Percentiles rank a stretch among this genome's conserved stretches.
Evolutionary conservation across 345 rosid genomes (phyloP).

Genomic region (Moricandia arvensis): DNA sequence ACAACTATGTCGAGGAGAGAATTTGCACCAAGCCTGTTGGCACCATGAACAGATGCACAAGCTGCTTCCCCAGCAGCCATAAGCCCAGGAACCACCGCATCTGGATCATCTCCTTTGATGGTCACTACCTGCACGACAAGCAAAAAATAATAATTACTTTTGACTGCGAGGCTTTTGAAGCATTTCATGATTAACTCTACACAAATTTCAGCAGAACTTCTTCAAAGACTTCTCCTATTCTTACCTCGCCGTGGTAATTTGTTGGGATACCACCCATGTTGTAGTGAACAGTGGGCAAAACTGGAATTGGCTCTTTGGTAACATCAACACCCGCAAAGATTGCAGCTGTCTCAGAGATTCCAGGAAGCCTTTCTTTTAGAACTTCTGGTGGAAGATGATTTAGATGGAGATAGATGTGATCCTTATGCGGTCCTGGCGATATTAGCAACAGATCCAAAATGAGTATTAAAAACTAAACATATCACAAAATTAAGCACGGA

Average conservation of each 20-base stretch:
- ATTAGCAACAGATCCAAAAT: neutral
- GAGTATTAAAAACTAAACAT: neutral
- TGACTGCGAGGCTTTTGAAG: neutral
- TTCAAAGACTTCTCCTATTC: neutral
- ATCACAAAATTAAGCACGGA: slow-evolving; percentile 1
- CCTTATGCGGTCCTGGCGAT: slow-evolving; percentile 82
- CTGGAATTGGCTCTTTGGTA: no score
- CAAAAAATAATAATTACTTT: neutral
- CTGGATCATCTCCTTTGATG: slow-evolving; percentile 74
- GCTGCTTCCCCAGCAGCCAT: slow-evolving; percentile 99
- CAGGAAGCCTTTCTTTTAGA: slow-evolving; percentile 98
- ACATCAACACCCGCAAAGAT: slow-evolving; percentile 99
- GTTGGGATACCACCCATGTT: slow-evolving; percentile 99
- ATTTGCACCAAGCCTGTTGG: slow-evolving; percentile 97
- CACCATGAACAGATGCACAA: slow-evolving; percentile 99
- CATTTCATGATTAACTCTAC: neutral
- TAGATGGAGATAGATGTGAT: slow-evolving; percentile 90
- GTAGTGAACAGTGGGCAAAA: slow-evolving; percentile 88
- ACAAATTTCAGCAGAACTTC: neutral
- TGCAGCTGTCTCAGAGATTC: slow-evolving; percentile 99
- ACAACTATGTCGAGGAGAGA: slow-evolving; percentile 99
- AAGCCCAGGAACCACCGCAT: slow-evolving; percentile 83
- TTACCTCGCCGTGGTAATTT: slow-evolving; percentile 84
- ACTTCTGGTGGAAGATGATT: slow-evolving; percentile 99
- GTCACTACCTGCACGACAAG: slow-evolving; percentile 67